Base-by-base conservation (phyloP, 768 basidiomycete species). In the Kwoniella heveanensis region DNA sequence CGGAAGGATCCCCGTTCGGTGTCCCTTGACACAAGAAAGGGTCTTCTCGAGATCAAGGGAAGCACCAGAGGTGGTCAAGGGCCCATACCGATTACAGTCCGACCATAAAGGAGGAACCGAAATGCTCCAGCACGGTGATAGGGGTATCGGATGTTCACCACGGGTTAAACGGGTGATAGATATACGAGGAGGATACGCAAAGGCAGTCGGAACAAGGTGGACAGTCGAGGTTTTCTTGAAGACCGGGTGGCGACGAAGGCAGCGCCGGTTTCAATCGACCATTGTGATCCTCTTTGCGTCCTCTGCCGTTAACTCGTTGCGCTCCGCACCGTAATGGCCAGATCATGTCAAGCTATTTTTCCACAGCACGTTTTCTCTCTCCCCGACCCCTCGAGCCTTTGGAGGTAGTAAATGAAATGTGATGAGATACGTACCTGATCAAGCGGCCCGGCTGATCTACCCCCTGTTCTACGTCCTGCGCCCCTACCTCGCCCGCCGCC, bases 361-460 rank as follows among this genome's bases (percentile, higher is more conserved):
- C 48, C 48, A 49, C 7, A 24, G 5, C 13, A 8, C 10, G 48
- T 4, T 8, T 10, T 24, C 6, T 24, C 22, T 19, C 7, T 24
- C 22, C 6, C 7, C 21, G 21, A 5, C 5, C 22, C 56, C 62
- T 57, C 62, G 49, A 58, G 55, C 63, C 63, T 58, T 30, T 26
- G 22, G 39, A 17, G 44, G n/a, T 9, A 37, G 10, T 6, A 30
- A 19, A 27, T 6, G 27, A 56, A 36, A 30, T 37, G 37, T 49
- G 22, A 24, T 36, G 59, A 48, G 44, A 48, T 13, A 71, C 74
- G 48, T 57, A 76, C 71, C 71, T 74, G 70, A 67, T 72, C 73
- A 61, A 69, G 56, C 9, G 73, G 69, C 25, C 73, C 73, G 19
- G 52, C 62, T 21, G 63, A 51, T 49, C 67, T 64, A 22, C 49